A percentile compares a stretch with the other conserved stretches of the same genome.
Evolutionary conservation across 1,284 basidiomycete genomes (phyloP).

Genomic region (Tylopilus sp.): DNA sequence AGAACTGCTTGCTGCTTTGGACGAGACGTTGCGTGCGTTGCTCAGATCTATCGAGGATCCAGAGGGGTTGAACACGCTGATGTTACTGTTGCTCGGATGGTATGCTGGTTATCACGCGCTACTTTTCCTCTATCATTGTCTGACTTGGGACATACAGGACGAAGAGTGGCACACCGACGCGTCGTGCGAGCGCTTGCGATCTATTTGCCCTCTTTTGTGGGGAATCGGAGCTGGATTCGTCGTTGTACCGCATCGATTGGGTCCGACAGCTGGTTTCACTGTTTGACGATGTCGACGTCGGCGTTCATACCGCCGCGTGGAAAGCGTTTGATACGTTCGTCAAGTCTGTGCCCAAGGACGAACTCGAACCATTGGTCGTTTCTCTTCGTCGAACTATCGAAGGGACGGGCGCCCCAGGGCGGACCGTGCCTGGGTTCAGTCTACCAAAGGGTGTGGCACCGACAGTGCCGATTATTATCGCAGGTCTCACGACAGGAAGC

Average conservation of each 20-base stretch:
- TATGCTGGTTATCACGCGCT: constrained; percentile 32
- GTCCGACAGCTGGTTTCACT: constrained; percentile 87
- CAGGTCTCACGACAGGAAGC: constrained; percentile 78
- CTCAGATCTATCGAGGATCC: constrained; percentile 76
- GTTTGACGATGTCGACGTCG: constrained; percentile 74
- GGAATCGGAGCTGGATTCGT: constrained; percentile 73
- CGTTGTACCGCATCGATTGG: constrained; percentile 91
- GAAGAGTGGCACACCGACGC: constrained; percentile 65
- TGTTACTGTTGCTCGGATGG: constrained; percentile 90
- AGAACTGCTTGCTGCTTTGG: constrained; percentile 69
- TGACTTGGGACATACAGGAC: constrained; percentile 53
- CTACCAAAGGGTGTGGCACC: constrained; percentile 89
- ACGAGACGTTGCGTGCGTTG: constrained; percentile 71
- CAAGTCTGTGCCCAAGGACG: constrained; percentile 90
- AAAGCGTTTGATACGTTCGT: constrained; percentile 83
- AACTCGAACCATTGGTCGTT: constrained; percentile 85
- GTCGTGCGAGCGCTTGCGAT: constrained; percentile 76
- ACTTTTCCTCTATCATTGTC: not conserved
- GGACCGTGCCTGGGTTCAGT: constrained; percentile 83
- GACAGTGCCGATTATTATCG: constrained; percentile 85
- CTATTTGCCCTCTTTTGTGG: constrained; percentile 83
- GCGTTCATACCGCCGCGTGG: constrained; percentile 84
- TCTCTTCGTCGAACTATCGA: constrained; percentile 90
- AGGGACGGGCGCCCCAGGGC: constrained; percentile 75
- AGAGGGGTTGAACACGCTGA: constrained; percentile 85